Evolutionary conservation across 2,329 filamentous ascomycete genomes (phyloP), one percentile per base, ranked within the genome.

Genomic region (Venturia nashicola): DNA sequence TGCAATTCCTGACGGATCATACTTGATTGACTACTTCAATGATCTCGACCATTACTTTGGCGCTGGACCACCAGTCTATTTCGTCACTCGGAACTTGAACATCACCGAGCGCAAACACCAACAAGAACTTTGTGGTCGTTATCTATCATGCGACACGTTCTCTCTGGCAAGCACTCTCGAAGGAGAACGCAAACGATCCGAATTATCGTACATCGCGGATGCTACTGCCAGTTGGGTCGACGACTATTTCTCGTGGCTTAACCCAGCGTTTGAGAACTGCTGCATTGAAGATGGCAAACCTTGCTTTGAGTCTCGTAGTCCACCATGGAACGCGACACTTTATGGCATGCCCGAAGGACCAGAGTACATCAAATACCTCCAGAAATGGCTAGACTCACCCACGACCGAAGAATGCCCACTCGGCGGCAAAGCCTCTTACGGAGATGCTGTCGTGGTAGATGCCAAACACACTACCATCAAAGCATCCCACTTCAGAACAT

Each of bases 241-340:
- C 68, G 94, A 99, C 72, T 97, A 91, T 76, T 91, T 97, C 76
- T 83, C 90, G 65, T 99, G 94, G 93, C 79, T 97, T n/a, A 96
- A 97, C 69, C 94, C 94, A 0, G 83, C 86, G 61, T 83, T 90
- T 54, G 88, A 91, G 55, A 78, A 82, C 44, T 86, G 85, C 77
- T 97, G 90, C 70, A 81, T 89, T 44, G 86, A 93, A 39, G 71
- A 74, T 20, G 71, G 64, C 34, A 67, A 72, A 16, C 80, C 87
- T 1, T 99, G 94, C 76, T 97, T 99, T 71, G 84, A 84, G 34
- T 80, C 86, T 66, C 86, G 92, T 51, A 76, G 86, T 23, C 91
- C 91, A 1, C 79, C 87, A 0, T 99, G 93, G 93, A 97, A 96
- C 70, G 88, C 91, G 61, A 93, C 90, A 0, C 81, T 99, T 1